Base-by-base conservation (phyloP, 306 rosid species). In the Ceratonia siliqua region DNA sequence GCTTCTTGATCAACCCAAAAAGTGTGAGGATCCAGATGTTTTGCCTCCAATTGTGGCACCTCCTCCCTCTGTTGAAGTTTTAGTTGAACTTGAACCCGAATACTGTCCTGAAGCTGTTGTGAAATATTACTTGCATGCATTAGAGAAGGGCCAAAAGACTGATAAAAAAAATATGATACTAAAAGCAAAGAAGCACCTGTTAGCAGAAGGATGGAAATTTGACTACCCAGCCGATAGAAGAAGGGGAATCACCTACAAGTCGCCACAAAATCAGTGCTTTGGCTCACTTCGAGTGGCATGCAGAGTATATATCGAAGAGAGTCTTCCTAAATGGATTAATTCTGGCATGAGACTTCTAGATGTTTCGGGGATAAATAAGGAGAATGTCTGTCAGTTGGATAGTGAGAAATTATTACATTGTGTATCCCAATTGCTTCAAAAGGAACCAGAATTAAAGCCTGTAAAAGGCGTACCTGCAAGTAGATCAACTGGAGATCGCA, bases 121-220 rank as follows among this genome's bases (percentile, higher is more conserved):
- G 77, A 83, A 81, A n/a, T 89, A 89, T 72, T 67, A 68, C 78
- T 14, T 7, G 25, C 56, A 21, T 72, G 62, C 45, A 68, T 1
- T 5, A 30, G 27, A 66, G 5, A 59, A 12, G 33, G 10, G 3
- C 17, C 15, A 35, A 14, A 5, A 6, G 30, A 72, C n/a, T 43
- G 45, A 20, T 12, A 41, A 35, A 30, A 64, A 14, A 18, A 13
- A 12, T 8, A 58, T 68, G 80, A 78, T 49, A 67, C 14, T 4
- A 8, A 82, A 89, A 65, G 90, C 85, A 76, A 85, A 63, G 73
- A 72, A 52, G 15, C 87, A 89, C 77, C 81, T 89, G 22, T 74
- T 48, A 61, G 73, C 87, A 53, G 79, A 39, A 70, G 92, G 90
- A 43, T 89, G 94, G 94, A 32, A 1, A 7, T 38, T 78, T 39